Evolutionary conservation across 1,139 yeast genomes (phyloP).

Genomic region (Protomyces lactucae-debilis): DNA sequence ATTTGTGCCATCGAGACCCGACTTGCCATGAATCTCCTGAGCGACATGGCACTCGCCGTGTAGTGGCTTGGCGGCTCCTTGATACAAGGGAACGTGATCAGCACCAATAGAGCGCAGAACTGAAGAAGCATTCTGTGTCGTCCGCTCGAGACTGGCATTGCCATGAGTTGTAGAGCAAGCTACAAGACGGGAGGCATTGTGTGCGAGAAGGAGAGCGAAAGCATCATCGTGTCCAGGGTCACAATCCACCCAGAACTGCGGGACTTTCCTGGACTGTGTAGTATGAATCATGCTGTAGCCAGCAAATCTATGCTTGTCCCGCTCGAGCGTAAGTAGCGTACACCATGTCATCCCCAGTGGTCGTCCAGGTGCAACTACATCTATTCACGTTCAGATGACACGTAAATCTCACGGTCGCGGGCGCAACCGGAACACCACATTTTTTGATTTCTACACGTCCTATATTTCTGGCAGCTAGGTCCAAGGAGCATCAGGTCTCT

Average conservation of each 20-base stretch:
- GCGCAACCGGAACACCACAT: neutral
- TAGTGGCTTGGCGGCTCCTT: conserved; percentile 61
- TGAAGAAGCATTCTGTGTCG: conserved; percentile 67
- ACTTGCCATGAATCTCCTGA: conserved; percentile 62
- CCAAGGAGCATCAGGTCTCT: too few relatives aligned
- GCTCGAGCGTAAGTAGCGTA: too few relatives aligned
- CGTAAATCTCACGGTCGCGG: neutral
- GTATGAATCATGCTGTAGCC: too few relatives aligned
- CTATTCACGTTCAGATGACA: too few relatives aligned
- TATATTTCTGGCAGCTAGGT: too few relatives aligned
- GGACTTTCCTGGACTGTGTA: too few relatives aligned
- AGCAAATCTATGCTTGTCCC: neutral
- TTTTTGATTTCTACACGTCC: too few relatives aligned
- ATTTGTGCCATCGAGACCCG: conserved; percentile 70
- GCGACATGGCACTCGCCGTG: conserved; percentile 50
- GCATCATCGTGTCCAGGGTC: conserved; percentile 93
- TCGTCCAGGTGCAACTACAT: too few relatives aligned
- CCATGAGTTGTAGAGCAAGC: conserved; percentile 85
- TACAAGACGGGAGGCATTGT: conserved; percentile 56
- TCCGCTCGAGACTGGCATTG: conserved; percentile 60
- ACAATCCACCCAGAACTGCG: conserved; percentile 70
- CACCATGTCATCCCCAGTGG: too few relatives aligned
- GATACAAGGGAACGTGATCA: conserved; percentile 55
- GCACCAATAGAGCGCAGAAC: conserved; percentile 56
- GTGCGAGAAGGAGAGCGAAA: conserved; percentile 64